Conservation (phyloP, 2,329 filamentous ascomycete species). For the Monilinia laxa region DNA sequence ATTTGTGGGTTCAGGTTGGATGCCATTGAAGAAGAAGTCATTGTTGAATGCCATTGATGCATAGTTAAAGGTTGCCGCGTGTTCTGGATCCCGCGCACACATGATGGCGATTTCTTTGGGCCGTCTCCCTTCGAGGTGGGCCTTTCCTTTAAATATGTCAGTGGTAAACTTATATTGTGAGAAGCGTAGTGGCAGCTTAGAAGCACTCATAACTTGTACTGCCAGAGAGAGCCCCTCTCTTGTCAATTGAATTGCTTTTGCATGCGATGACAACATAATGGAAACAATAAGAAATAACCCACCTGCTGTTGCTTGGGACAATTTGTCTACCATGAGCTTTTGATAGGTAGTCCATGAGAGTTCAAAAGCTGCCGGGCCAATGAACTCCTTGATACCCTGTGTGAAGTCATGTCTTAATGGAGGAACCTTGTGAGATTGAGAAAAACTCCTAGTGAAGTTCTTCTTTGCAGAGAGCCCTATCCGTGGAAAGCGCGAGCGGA, state of each 20-base stretch:
- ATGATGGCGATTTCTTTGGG: conserved; percentile 68
- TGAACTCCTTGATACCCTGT: conserved; percentile 64
- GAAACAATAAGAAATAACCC: conserved; percentile 40
- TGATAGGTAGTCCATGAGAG: conserved; percentile 86
- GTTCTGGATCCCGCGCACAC: conserved; percentile 74
- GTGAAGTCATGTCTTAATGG: conserved; percentile 48
- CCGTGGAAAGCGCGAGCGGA: conserved; percentile 39
- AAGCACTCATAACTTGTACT: not conserved
- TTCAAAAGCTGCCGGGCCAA: conserved; percentile 67
- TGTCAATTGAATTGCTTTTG: not conserved
- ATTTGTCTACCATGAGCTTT: conserved; percentile 66
- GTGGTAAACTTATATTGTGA: not conserved
- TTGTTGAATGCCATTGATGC: conserved; percentile 97
- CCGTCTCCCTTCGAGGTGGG: conserved; percentile 19
- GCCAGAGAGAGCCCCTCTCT: not conserved
- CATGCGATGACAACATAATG: not conserved
- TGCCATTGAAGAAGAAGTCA: conserved; percentile 71
- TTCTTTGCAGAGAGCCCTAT: conserved; percentile 27
- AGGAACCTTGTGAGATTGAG: conserved; percentile 35
- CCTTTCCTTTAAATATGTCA: not conserved
- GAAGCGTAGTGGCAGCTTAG: not conserved
- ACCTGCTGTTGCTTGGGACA: conserved; percentile 76
- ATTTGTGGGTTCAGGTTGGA: conserved; percentile 47
- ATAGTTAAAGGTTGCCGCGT: conserved; percentile 86
- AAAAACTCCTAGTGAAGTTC: conserved; percentile 9